Conservation (phyloP, 2,329 filamentous ascomycete species). For the Aspergillus sp. region DNA sequence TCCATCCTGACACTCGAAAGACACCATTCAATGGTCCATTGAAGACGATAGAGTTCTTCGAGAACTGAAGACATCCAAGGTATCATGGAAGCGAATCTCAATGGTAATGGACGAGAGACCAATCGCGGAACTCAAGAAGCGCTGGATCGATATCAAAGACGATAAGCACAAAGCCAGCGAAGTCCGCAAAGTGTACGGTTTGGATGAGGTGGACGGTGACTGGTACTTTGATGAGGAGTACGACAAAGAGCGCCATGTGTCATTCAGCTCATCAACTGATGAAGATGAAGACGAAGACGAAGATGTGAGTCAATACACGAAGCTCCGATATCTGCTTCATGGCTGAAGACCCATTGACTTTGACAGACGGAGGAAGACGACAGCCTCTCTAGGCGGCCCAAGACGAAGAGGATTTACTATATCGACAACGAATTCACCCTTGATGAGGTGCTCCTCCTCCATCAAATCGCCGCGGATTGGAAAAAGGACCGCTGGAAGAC, state of each 20-base stretch:
- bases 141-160: conserved; percentile 17
- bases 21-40: conserved; percentile 16
- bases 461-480: conserved; percentile 45
- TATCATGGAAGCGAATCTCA: conserved; percentile 25
- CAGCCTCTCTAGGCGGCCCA: not conserved
- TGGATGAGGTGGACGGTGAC: not conserved
- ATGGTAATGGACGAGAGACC: conserved; percentile 21
- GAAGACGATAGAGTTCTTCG: conserved; percentile 21
- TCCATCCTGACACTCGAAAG: not conserved
- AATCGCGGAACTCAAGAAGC: conserved; percentile 24
- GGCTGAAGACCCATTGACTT: not conserved
- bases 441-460: conserved; percentile 37
- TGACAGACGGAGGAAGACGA: not conserved
- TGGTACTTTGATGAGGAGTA: not conserved
- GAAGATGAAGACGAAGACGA: conserved; percentile 8
- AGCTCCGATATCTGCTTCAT: not conserved
- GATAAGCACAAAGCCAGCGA: not conserved
- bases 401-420: conserved; percentile 20
- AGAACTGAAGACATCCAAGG: conserved; percentile 19
- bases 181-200: not conserved
- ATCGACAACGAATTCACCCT: conserved; percentile 27
- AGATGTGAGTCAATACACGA: conserved; percentile 13
- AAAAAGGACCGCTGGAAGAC: conserved; percentile 47
- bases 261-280: conserved; percentile 16
- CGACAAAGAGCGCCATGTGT: conserved; percentile 13